These are phyloP conservation scores for Leucosporidium scottii DNA, from an alignment of 768 basidiomycete genomes.

Conservation along the genomic window DNA sequence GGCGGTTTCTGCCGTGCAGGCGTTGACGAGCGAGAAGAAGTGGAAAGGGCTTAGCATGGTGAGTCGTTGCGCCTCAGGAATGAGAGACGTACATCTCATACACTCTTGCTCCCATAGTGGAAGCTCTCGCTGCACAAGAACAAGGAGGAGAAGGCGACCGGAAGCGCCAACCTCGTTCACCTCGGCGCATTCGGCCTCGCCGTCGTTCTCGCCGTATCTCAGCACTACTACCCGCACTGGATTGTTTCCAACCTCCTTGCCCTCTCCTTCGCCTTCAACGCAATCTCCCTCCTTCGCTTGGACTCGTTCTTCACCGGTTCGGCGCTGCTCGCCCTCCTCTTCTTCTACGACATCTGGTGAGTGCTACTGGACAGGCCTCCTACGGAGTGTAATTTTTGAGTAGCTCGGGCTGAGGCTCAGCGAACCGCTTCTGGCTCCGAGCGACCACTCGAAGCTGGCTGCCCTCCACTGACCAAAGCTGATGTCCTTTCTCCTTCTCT, in stretches of 20 bases:
- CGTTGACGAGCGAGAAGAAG: not conserved
- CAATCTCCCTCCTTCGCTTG: conserved; percentile 67
- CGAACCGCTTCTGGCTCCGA: not conserved
- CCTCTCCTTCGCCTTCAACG: conserved; percentile 72
- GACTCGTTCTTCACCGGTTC: conserved; percentile 85
- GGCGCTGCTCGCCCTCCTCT: conserved; percentile 67
- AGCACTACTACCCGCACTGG: conserved; percentile 58
- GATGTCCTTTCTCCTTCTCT: too few relatives aligned
- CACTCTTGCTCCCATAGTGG: not conserved
- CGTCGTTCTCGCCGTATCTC: conserved; percentile 42
- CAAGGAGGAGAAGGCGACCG: conserved; percentile 4
- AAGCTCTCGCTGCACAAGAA: conserved; percentile 26
- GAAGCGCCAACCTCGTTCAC: not conserved
- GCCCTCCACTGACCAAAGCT: too few relatives aligned
- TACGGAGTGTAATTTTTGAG: too few relatives aligned
- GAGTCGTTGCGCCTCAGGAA: not conserved
- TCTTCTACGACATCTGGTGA: conserved; percentile 93
- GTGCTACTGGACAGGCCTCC: not conserved
- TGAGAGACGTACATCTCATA: not conserved
- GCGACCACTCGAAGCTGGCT: too few relatives aligned
- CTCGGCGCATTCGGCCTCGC: conserved; percentile 48
- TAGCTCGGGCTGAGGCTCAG: too few relatives aligned
- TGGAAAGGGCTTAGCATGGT: conserved; percentile 44
- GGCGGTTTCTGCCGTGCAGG: not conserved
- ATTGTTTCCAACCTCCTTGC: conserved; percentile 67